Base-by-base conservation (phyloP, 805 yeast species). In the Monosporozyma unispora region DNA sequence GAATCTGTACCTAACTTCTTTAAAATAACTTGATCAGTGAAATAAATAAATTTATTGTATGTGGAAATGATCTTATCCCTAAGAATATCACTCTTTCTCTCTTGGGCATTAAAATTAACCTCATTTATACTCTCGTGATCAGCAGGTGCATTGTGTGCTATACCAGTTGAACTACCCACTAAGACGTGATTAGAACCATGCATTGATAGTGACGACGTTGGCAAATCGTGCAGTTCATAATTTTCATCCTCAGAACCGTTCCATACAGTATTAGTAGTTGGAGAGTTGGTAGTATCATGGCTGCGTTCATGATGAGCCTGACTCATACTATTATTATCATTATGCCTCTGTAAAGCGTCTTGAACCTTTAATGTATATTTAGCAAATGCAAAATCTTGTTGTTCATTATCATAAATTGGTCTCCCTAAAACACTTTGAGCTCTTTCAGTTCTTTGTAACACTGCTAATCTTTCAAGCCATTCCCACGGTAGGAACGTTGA, bases 401-500 rank as follows among this genome's bases (percentile, higher is more conserved):
- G 65, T 48, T 82, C 88, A 49, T 84, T 90, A 54, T 83, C 91
- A 60, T 79, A 83, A 42, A 84, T 77, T 16, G 81, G 80, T 52
- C 95, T 70, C 1, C 96, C 96, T 38, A 87, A 62, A 4, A 86
- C 77, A 7, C 91, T 87, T 51, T 80, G 82, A 41, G 80, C 79
- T 57, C 85, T 90, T 48, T 76, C 74, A 14, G 69, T 69, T 53
- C 78, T 77, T 66, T 80, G 81, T 39, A 82, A 63, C 11, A 75
- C 70, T 46, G 76, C 75, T 49, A 82, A 73, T 53, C 84, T 72
- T 59, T 84, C 85, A 52, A 84, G 75, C 91, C 95, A 87, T 64
- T 86, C 95, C 93, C 95, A 85, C 0, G 86, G 86, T 10, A 83
- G 74, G 6, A 84, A 84, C 28, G 87, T 84, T 33, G 87, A 77